These are phyloP conservation scores for Cyamopsis tetragonoloba DNA, from an alignment of 306 rosid genomes.

Conservation along the genomic window DNA sequence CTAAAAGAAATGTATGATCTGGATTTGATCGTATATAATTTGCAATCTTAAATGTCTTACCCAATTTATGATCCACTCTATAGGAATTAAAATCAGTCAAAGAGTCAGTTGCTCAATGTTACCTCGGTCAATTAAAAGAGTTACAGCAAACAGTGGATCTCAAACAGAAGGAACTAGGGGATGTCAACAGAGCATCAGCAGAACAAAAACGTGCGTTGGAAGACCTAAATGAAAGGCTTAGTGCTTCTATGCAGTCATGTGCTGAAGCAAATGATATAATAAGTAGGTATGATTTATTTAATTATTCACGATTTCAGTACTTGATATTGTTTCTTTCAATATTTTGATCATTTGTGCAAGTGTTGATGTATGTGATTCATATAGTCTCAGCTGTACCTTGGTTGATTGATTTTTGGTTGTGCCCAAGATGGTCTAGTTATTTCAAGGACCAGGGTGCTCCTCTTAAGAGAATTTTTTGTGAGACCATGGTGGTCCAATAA, in stretches of 20 bases:
- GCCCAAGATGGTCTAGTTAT: too few species aligned
- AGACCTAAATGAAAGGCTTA: conserved; percentile 79
- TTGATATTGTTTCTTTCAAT: background rate
- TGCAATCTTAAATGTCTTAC: background rate
- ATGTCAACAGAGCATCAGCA: conserved; percentile 50
- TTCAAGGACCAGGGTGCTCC: too few species aligned
- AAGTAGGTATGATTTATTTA: conserved; percentile 51
- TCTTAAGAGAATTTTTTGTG: too few species aligned
- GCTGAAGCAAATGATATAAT: conserved; percentile 83
- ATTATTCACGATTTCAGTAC: background rate
- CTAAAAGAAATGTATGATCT: conserved; percentile 9
- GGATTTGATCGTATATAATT: background rate
- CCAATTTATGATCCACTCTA: conserved; percentile 22
- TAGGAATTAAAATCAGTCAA: conserved; percentile 72
- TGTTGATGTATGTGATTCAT: conserved; percentile 13
- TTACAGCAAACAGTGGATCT: conserved; percentile 55
- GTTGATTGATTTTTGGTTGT: conserved; percentile 1
- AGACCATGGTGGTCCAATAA: too few species aligned
- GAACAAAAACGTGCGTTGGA: conserved; percentile 73
- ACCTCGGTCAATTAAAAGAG: conserved; percentile 60
- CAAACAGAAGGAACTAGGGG: conserved; percentile 68
- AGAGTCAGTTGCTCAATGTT: conserved; percentile 59
- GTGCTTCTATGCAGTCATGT: conserved; percentile 79
- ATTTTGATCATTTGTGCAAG: conserved; percentile 16
- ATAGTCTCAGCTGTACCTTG: conserved; percentile 3